Base-by-base conservation (phyloP, 768 basidiomycete genomes). In the Boletus fagicola region DNA sequence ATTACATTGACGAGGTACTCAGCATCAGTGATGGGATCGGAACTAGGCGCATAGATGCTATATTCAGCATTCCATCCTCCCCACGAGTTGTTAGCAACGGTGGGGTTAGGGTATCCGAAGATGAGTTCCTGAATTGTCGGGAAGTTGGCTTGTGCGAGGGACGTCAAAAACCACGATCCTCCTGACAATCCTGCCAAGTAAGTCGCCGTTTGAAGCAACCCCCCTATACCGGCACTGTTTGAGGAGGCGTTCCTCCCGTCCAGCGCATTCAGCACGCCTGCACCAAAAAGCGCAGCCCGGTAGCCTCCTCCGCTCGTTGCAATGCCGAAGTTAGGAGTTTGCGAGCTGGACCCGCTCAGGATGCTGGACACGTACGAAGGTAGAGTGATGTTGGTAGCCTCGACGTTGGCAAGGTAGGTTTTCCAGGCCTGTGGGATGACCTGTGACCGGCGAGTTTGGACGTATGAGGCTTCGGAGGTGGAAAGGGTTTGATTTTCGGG, bases 281-380 rank as follows among this genome's bases (percentile, higher is more conserved):
- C 84, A 42, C 78, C 79, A 50, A 78, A 80, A 8, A 82, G 72
- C 5, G 82, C 80, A 0, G 85, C 85, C 15, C 85, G 70, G 49
- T 81, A 78, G 0, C 83, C 80, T 9, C 85, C 85, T 15, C 85
- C 85, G 28, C 79, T 81, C 24, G 77, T 67, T 0, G 84, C 83
- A 51, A 84, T 79, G 0, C 76, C 81, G 7, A 83, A 63, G 20
- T 62, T 75, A 4, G 79, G 79, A 0, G 67, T 57, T 16, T 68
- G 49, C 1, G 56, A 28, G 28, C 58, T 62, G 10, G 58, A 50
- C 2, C 61, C 69, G 16, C n/a, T 54, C 24, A 73, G 53, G 42
- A 79, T 75, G 31, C 53, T 44, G 13, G 68, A 62, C 10, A 75
- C 73, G 43, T 79, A 79, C 5, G 53, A 30, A 2, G 78, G 77